These are phyloP conservation scores for Starmerella vaccinii DNA, from an alignment of 805 yeast genomes.

Conservation along the genomic window DNA sequence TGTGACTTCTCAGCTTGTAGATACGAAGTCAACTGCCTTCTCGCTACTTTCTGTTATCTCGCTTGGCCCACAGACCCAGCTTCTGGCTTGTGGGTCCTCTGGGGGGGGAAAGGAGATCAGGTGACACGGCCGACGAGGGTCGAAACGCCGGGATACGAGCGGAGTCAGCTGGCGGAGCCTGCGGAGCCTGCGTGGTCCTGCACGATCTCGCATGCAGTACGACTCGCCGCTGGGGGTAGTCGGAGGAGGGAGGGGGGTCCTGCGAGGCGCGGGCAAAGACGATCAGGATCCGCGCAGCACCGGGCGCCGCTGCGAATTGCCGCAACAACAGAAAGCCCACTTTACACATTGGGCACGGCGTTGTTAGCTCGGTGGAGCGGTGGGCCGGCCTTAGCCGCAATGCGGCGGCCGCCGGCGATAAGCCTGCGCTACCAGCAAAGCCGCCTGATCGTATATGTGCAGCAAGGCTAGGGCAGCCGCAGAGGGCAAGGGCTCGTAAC, in stretches of 20 bases:
- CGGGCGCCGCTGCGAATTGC: too few relatives aligned
- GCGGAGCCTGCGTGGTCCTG: not conserved
- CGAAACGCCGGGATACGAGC: not conserved
- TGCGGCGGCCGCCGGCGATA: not conserved
- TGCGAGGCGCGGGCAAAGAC: not conserved
- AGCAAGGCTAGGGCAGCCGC: not conserved
- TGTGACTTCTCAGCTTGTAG: slow-evolving; percentile 73
- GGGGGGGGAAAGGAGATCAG: too few relatives aligned
- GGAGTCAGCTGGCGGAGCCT: not conserved
- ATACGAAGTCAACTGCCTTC: slow-evolving; percentile 76
- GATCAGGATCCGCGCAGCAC: too few relatives aligned
- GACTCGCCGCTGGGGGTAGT: not conserved
- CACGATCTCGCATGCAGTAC: slow-evolving; percentile 4
- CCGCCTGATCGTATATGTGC: slow-evolving; percentile 2
- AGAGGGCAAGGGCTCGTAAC: slow-evolving; percentile 1
- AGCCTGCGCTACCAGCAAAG: not conserved
- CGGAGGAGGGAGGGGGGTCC: not conserved
- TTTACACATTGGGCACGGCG: too few relatives aligned
- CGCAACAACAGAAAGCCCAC: too few relatives aligned
- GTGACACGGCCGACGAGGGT: too few relatives aligned
- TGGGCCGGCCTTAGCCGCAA: too few relatives aligned
- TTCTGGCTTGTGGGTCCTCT: slow-evolving; percentile 87
- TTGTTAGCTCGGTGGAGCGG: too few relatives aligned
- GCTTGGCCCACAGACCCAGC: slow-evolving; percentile 48
- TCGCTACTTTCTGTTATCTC: slow-evolving; percentile 68